Base-by-base conservation (phyloP, 2,329 filamentous ascomycete genomes). In the Penicillium expansum region DNA sequence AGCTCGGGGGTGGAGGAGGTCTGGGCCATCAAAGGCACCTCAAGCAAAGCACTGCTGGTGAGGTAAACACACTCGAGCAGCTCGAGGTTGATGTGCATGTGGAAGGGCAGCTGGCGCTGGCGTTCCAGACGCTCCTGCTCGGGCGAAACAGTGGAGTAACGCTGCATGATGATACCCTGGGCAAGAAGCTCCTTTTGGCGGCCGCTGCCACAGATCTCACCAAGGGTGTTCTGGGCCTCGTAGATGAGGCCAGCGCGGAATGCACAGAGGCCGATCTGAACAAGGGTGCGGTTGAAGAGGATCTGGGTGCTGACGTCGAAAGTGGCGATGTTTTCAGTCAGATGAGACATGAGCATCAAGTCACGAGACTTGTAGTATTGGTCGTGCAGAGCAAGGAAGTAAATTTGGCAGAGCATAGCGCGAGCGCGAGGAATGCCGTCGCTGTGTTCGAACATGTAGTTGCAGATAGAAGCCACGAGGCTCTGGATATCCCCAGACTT, bases 1-100 rank as follows among this genome's bases (percentile, higher is more conserved):
- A 97, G 86, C 74, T 99, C 94, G 13, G 94, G 95, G 22, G 93
- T 94, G 8, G 93, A 97, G 64, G 94, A 94, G 35, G 93, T 95
- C 78, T 97, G 94, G 48, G 94, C 95, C 67, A 99, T 87, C 45
- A 97, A 87, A 59, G 94, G 94, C 62, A 99, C 97, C 80, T 99
- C 94, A 56, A 99, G 86, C 64, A 99, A 89, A 94, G 99, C 99
- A 79, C 92, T 97, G 82, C 93, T 97, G 49, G 94, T 97, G 58
- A 99, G 85, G 80, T 99, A 99, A 61, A 97, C 93, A 72, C 94
- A 97, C 81, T 99, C 94, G 38, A 99, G 85, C 54, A 99, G 86
- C 77, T 99, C 94, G 51, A 99, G 85, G 82, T 99, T 99, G 83
- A 99, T 99, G 84, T 99, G 94, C 92, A 99, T 97, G 82, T 99